Evolutionary conservation across 2,329 filamentous ascomycete species (phyloP), one percentile per base, ranked within the genome.

Genomic region (Ambrosiella xylebori): DNA sequence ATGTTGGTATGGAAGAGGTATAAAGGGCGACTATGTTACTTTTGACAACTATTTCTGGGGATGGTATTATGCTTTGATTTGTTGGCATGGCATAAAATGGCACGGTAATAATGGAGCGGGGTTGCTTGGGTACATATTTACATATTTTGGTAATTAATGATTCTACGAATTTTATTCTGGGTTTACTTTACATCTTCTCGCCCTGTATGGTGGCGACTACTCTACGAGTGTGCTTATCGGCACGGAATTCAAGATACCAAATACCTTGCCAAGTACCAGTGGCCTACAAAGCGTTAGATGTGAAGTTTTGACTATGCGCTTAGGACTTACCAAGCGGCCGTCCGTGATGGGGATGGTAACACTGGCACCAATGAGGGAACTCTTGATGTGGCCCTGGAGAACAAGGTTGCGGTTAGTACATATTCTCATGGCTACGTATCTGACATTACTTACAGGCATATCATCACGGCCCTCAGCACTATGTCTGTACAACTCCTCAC

Each of bases 171-270:
- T 27, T 27, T 27, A 27, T 27, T 27, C 27, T 53, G 12, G 5
- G 50, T 11, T 7, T 6, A 39, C 59, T 63, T 74, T 57, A 73
- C 72, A 60, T 57, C 68, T 82, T 82, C 73, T 96, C 86, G 49
- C 91, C 93, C 70, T 97, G 90, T 62, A 97, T 94, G 1, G 93
- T 97, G 57, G 91, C 91, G 62, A 98, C 84, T 11, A 97, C 79
- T 68, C 82, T 86, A 65, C 93, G 79, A 62, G 80, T 76, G 70
- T 96, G 90, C 70, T 81, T 88, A 64, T 74, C 74, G 8, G 76
- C 78, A 59, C 91, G 78, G 68, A 97, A 97, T 71, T 97, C 93
- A 63, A 96, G 73, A 69, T 94, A 95, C 86, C 88, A 97, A 61
- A 97, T 91, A 0, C 93, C 81, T 65, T 93, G 87, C 87, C 86